These are phyloP conservation scores for Clonostachys sp. DNA, from an alignment of 2,329 filamentous ascomycete species.

Conservation along the genomic window DNA sequence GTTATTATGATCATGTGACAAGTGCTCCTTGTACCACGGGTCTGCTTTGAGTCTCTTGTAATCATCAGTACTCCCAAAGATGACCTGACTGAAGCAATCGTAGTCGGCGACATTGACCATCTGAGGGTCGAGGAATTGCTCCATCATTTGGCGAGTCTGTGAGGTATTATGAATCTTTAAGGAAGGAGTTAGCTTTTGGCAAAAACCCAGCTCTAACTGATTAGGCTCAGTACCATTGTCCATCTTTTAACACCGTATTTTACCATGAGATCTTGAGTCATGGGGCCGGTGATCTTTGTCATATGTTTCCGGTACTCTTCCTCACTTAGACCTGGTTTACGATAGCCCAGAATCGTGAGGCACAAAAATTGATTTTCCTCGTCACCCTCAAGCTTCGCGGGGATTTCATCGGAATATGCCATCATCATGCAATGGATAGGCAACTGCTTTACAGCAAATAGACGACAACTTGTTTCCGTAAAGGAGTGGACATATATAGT, in stretches of 20 bases:
- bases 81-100: conserved; percentile 43
- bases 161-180: conserved; percentile 33
- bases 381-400: too few species aligned
- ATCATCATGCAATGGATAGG: too few species aligned
- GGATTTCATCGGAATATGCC: too few species aligned
- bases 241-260: conserved; percentile 42
- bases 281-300: conserved; percentile 36
- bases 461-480: too few species aligned
- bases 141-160: conserved; percentile 24
- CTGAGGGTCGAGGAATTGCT: conserved; percentile 31
- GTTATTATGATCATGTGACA: conserved; percentile 38
- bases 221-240: too few species aligned
- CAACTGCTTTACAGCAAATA: too few species aligned
- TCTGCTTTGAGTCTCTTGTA: conserved; percentile 44
- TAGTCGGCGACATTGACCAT: conserved; percentile 42
- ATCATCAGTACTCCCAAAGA: conserved; percentile 36
- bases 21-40: conserved; percentile 38
- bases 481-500: too few species aligned
- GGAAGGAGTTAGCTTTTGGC: conserved; percentile 3
- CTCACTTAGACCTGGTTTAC: conserved; percentile 39
- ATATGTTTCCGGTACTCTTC: conserved; percentile 39
- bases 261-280: conserved; percentile 41
- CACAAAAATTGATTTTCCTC: conserved; percentile 29
- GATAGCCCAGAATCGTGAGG: conserved; percentile 43
- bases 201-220: too few species aligned